Evolutionary conservation across 805 yeast species (phyloP).

Genomic region (Metschnikowia continentalis): DNA sequence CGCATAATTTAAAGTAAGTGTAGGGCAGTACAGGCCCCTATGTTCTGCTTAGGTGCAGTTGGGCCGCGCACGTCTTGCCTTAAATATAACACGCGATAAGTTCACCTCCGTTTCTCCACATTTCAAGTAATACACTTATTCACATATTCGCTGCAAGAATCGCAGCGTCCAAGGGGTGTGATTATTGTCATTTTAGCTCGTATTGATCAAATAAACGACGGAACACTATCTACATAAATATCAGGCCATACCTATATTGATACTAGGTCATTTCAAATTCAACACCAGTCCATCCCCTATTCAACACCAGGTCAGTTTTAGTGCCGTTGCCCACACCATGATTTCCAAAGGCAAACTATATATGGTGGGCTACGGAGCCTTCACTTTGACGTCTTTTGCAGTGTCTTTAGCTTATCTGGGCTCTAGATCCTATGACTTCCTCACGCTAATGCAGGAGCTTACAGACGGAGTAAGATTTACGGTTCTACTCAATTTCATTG

Average conservation of each 20-base stretch:
- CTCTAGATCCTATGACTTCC: constrained; percentile 12
- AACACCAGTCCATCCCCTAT: no score
- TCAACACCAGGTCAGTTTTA: not conserved
- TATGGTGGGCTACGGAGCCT: constrained; percentile 10
- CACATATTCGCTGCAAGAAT: not conserved
- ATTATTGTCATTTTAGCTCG: not conserved
- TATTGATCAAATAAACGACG: not conserved
- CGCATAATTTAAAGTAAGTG: not conserved
- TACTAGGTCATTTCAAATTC: not conserved
- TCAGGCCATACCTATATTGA: not conserved
- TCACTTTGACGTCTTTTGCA: constrained; percentile 12
- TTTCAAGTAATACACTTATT: not conserved
- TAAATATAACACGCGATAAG: constrained; percentile 11
- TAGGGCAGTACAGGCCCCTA: not conserved
- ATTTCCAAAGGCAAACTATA: not conserved
- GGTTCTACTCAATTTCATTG: constrained; percentile 17
- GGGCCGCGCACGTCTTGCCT: constrained; percentile 4
- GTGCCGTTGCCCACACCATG: not conserved
- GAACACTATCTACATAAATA: not conserved
- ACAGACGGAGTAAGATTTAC: constrained; percentile 14
- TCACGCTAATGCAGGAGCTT: constrained; percentile 16
- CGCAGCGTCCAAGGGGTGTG: not conserved
- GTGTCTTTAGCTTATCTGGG: constrained; percentile 11
- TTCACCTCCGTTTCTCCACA: not conserved
- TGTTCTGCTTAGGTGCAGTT: not conserved